Evolutionary conservation across 2,329 filamentous ascomycete genomes (phyloP).

Genomic region (Lomentospora prolificans): DNA sequence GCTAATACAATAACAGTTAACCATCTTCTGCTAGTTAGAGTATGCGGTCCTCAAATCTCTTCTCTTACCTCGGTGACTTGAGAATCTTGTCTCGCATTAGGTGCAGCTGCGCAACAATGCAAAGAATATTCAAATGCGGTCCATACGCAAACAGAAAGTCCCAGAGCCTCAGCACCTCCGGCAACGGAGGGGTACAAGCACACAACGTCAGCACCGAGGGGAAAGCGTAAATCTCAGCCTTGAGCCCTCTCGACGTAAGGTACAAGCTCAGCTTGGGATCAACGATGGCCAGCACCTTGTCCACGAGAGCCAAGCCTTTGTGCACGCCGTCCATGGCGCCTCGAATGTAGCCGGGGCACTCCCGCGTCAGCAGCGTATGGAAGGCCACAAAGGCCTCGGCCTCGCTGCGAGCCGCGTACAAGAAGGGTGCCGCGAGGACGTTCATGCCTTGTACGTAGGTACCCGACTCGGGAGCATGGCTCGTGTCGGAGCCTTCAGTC

Average conservation of each 20-base stretch:
- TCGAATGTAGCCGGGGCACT: slow-evolving; percentile 88
- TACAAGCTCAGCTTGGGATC: slow-evolving; percentile 81
- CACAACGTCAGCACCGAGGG: slow-evolving; percentile 90
- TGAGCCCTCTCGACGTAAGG: slow-evolving; percentile 75
- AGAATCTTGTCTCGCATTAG: slow-evolving; percentile 79
- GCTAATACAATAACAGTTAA: slow-evolving; percentile 34
- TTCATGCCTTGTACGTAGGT: slow-evolving; percentile 99
- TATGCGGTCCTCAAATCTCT: no score
- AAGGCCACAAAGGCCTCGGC: slow-evolving; percentile 91
- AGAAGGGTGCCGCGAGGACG: slow-evolving; percentile 86
- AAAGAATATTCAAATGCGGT: slow-evolving; percentile 86
- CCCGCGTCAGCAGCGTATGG: slow-evolving; percentile 73
- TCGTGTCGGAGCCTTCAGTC: slow-evolving; percentile 53
- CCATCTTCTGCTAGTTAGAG: neutral
- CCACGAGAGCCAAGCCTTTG: slow-evolving; percentile 79
- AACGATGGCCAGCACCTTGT: slow-evolving; percentile 83
- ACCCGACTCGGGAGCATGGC: slow-evolving; percentile 53
- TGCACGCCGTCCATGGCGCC: slow-evolving; percentile 97
- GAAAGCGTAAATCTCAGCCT: slow-evolving; percentile 93
- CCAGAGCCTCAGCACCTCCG: slow-evolving; percentile 88
- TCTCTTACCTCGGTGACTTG: slow-evolving; percentile 65
- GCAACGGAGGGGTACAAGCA: slow-evolving; percentile 88
- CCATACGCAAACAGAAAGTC: slow-evolving; percentile 97
- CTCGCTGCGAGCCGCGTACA: slow-evolving; percentile 90
- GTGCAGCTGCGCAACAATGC: slow-evolving; percentile 90